Percentiles rank a stretch among this genome's conserved stretches.
Conservation (phyloP, 495 filamentous ascomycete genomes). For the Collariella sp. region DNA sequence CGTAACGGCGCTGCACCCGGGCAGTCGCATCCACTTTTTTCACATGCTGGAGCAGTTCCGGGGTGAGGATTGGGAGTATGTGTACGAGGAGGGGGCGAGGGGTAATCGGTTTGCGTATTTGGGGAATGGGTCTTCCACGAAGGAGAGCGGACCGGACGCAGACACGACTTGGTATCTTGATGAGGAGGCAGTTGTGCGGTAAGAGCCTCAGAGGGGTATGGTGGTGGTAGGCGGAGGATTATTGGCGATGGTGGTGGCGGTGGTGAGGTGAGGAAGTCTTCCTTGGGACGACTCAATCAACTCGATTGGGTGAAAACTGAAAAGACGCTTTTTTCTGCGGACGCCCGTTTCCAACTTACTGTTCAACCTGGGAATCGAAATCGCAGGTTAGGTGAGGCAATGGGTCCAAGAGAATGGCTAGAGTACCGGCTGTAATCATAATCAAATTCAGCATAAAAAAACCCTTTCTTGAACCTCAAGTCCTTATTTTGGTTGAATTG, state of each 20-base stretch:
- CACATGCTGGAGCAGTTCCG: conserved; percentile 41
- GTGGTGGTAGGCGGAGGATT: too few species aligned
- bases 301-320: too few species aligned
- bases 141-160: conserved; percentile 30
- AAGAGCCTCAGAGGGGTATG: neutral
- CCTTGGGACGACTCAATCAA: too few species aligned
- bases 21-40: conserved; percentile 45
- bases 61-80: conserved; percentile 44
- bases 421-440: too few species aligned
- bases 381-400: too few species aligned
- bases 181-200: conserved; percentile 1
- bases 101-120: conserved; percentile 40
- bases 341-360: too few species aligned
- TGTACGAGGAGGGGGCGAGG: conserved; percentile 25
- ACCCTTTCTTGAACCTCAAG: too few species aligned
- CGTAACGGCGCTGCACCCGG: conserved; percentile 42
- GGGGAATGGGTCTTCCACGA: conserved; percentile 37
- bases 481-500: too few species aligned
- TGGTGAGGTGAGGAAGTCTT: neutral
- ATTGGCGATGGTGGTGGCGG: neutral
- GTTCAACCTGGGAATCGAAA: too few species aligned
- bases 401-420: too few species aligned
- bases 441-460: too few species aligned
- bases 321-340: too few species aligned
- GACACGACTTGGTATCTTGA: conserved; percentile 42